Percentiles rank a stretch among this genome's conserved stretches.
These are phyloP conservation scores for Stygiomarasmius scandens DNA, from an alignment of 1,284 basidiomycete species.

Conservation along the genomic window DNA sequence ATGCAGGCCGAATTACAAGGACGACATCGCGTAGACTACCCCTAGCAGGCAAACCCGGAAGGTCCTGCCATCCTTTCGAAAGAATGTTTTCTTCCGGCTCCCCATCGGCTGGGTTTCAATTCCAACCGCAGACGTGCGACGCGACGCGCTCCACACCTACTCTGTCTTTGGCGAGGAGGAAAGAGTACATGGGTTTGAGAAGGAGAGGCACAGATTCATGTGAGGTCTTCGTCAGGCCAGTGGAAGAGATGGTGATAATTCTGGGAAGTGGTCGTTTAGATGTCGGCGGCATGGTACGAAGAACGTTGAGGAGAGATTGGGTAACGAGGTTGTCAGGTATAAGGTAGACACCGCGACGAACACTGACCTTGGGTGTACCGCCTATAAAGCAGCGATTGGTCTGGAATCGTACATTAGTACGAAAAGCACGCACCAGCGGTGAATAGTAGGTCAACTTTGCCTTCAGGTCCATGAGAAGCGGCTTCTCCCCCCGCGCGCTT, in stretches of 20 bases:
- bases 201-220: conserved; percentile 49
- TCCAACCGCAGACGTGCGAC: conserved; percentile 36
- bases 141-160: conserved; percentile 44
- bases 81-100: conserved; percentile 42
- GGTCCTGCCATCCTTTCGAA: conserved; percentile 41
- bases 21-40: conserved; percentile 45
- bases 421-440: conserved; percentile 44
- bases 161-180: conserved; percentile 49
- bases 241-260: conserved; percentile 54
- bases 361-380: conserved; percentile 41
- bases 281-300: conserved; percentile 45
- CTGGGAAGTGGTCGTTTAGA: conserved; percentile 39
- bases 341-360: conserved; percentile 46
- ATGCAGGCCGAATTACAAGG: conserved; percentile 55
- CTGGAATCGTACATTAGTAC: too few species aligned
- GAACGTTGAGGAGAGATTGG: conserved; percentile 47
- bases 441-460: conserved; percentile 47
- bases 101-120: conserved; percentile 41
- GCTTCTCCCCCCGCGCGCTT: conserved; percentile 47
- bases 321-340: conserved; percentile 53
- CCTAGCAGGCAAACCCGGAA: conserved; percentile 37
- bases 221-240: conserved; percentile 48
- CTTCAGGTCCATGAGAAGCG: conserved; percentile 22
- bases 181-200: conserved; percentile 44
- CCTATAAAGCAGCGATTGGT: too few species aligned